Evolutionary conservation across 2,329 filamentous ascomycete genomes (phyloP), one percentile per base, ranked within the genome.

Genomic region (Clonostachys byssicola): DNA sequence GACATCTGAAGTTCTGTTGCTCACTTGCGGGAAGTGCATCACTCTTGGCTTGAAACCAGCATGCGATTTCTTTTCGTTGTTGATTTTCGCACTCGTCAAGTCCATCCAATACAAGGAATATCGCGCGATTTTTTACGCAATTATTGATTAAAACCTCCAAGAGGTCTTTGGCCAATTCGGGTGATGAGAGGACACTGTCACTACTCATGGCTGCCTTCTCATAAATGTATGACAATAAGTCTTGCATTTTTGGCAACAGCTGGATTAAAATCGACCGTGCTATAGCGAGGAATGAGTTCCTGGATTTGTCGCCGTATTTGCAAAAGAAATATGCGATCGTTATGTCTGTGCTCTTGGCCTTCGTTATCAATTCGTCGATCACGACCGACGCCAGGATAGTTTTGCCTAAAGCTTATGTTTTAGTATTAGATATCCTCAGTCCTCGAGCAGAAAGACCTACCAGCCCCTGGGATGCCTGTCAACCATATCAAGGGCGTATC

Each of bases 51-150:
- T 4, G 40, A 17, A 56, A 56, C 45, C 62, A 68, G 1, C 49
- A 8, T 1, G 64, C 38, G 1, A 67, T 53, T n/a, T 56, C 52
- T 20, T 53, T 56, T 10, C 59, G 49, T 13, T 71, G 61, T 1
- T 44, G 30, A 5, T 43, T n/a, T 2, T 60, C 49, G 44, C 67
- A 70, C 48, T 74, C 70, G 43, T 74, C 71, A 13, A 74, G 50
- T 0, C 72, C 71, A 50, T 75, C 72, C n/a, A 75, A 56, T 7
- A 75, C 50, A 34, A 73, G 59, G 51, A 66, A 71, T 34, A 39
- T 17, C 12, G 36, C 14, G 5, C 5, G 14, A 14, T 39, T 39
- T 12, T 39, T 14, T 5, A 8, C 23, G 5, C 23, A 30, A 30
- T 30, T 30, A 8, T 30, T 30, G 5, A 30, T 30, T 30, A 30